Evolutionary conservation across 805 yeast species (phyloP), one percentile per base, ranked within the genome.

Genomic region (Metschnikowia picachoensis): DNA sequence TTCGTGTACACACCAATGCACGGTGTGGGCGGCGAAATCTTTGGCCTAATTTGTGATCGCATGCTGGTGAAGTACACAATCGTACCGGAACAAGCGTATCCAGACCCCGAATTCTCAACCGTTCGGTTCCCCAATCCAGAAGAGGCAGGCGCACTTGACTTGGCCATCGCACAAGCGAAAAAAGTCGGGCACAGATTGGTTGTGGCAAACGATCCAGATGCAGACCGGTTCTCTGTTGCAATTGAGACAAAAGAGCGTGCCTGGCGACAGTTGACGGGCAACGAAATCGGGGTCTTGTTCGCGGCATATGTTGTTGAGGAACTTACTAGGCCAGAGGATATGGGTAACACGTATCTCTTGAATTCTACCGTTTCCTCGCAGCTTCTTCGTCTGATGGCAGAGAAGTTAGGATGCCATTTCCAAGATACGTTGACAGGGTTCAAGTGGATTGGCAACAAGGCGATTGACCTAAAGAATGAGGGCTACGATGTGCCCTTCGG

Each of bases 71-170:
- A 61, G 36, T 66, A 60, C 50, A 53, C 63, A 2, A 60, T 67
- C n/a, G 95, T 87, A 0, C 52, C 62, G 1, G 79, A 80, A 52
- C 99, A 92, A 62, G 72, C 74, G 4, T 16, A 51, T 0, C 96
- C 98, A 0, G 91, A 94, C 63, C 95, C 98, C 0, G 79, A 74
- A 28, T 92, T 92, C 60, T 79, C 90, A 2, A 87, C 97, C 0
- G 97, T 92, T 8, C 66, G 64, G 37, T 92, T 92, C 58, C 99
- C 99, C 5, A 92, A 92, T 59, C 99, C 99, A 0, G 99, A 92
- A 64, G 99, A 92, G 59, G 79, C 82, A 51, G 97, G 97, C 3
- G 98, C 98, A 0, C 70, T 94, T 45, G 85, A 81, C 53, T 60
- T 84, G 43, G 92, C 96, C 0, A 82, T 83, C 15, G 42, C 60